Evolutionary conservation across 179 eudicot species (phyloP).

Genomic region (Pouteria campechiana): DNA sequence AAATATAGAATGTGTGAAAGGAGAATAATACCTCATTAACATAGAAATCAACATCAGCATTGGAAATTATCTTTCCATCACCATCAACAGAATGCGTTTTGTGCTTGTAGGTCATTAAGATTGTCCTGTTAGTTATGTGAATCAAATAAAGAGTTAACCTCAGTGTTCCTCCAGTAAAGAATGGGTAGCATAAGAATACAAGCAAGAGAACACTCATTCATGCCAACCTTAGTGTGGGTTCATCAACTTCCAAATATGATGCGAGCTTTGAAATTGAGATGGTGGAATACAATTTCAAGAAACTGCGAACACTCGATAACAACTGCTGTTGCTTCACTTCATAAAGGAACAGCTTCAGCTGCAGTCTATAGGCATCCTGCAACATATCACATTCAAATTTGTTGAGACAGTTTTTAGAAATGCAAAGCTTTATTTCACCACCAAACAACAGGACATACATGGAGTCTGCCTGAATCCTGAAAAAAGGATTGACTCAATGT

Average conservation of each 20-base stretch:
- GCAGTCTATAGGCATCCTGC: slow-evolving; percentile 96
- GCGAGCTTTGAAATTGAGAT: slow-evolving; percentile 78
- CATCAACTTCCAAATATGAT: slow-evolving; percentile 86
- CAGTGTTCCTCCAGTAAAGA: not conserved
- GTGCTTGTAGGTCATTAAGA: slow-evolving; percentile 93
- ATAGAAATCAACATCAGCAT: slow-evolving; percentile 86
- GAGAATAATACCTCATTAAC: slow-evolving; percentile 54
- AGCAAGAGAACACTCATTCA: not conserved
- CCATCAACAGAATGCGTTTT: slow-evolving; percentile 76
- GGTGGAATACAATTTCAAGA: slow-evolving; percentile 81
- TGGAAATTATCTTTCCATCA: slow-evolving; percentile 71
- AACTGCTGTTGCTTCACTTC: slow-evolving; percentile 95
- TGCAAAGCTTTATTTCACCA: no score
- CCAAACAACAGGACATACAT: no score
- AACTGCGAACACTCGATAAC: slow-evolving; percentile 69
- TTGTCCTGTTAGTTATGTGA: slow-evolving; percentile 41
- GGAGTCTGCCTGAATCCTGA: no score
- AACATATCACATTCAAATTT: no score
- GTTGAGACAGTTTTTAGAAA: no score
- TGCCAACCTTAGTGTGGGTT: slow-evolving; percentile 64
- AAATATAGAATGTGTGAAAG: no score
- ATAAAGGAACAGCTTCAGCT: slow-evolving; percentile 87
- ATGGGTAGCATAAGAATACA: not conserved
- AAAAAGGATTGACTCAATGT: no score
- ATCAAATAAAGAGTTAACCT: not conserved